Evolutionary conservation across 331 rosid species (phyloP), one percentile per base, ranked within the genome.

Genomic region (Rosa hybrid): DNA sequence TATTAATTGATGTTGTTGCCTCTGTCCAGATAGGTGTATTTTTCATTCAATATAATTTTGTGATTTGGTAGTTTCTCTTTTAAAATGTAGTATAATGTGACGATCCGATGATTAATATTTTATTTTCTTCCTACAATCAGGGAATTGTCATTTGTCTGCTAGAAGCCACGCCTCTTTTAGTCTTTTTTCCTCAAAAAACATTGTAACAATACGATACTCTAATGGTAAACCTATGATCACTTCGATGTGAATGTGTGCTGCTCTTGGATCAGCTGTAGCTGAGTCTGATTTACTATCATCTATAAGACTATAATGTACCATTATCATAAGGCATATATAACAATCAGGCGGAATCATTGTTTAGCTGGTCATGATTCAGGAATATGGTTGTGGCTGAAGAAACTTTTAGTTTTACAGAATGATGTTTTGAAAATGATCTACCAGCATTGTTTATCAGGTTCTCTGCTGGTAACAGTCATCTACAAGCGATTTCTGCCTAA

Each of bases 1-100:
- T 49, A 72, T 67, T 79, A 81, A 48, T 79, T 80, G 78, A 50
- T 70, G 75, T 60, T 46, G 64, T 81, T 44, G 65, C 77, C 75
- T 18, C 65, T 51, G 2, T 70, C 72, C 68, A 14, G 59, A 60
- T 53, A 65, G 72, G 75, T 54, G 65, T 38, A 25, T 64, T 78
- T 27, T 72, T 44, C 56, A 60, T 78, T 44, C 27, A 34, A 69
- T 27, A 50, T 72, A n/a, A 34, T 63, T 60, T 34, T 5, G 56
- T 20, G 64, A 65, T 65, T 81, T 72, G 46, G 50, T 72, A 25
- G 71, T 41, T 34, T 27, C 9, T 3, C 45, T 53, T 8, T 20
- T 75, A 10, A 67, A n/a, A 59, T 77, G 9, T 65, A 23, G 20
- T 27, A 8, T 20, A 8, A 13, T 21, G n/a, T 6, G 12, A 48